phyloP scores from a whole-genome alignment of 192 early-diverging fungal species.

The Gaertneriomyces semiglobifer region DNA sequence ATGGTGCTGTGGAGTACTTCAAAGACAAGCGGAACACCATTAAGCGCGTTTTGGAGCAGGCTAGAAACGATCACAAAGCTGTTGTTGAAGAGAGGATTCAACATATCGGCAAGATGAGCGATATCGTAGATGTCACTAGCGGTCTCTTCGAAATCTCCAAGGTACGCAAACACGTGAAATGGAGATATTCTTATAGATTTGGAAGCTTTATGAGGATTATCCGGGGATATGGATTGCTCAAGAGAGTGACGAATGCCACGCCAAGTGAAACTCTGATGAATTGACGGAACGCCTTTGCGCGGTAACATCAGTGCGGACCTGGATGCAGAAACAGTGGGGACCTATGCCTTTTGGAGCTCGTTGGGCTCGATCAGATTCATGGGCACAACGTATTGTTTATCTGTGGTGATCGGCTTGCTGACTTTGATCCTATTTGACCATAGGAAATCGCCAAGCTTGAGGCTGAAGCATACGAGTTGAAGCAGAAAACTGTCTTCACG shows the following conservation, averaged over 20 bases:
- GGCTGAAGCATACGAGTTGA: conserved; percentile 89
- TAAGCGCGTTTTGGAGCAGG: conserved; percentile 73
- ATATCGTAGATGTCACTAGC: conserved; percentile 92
- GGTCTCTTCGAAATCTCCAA: conserved; percentile 90
- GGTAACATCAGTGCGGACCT: too few species aligned
- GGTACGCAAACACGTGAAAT: conserved; percentile 32
- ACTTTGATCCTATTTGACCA: neutral
- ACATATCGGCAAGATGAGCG: conserved; percentile 86
- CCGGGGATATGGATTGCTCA: neutral
- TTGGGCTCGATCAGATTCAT: too few species aligned
- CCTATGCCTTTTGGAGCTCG: too few species aligned
- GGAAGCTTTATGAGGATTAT: too few species aligned
- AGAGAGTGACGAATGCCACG: neutral
- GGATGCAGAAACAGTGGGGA: too few species aligned
- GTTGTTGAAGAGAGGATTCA: conserved; percentile 87
- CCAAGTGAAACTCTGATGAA: too few species aligned
- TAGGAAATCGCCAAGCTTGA: conserved; percentile 89
- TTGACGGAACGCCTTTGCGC: too few species aligned
- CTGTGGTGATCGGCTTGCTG: too few species aligned
- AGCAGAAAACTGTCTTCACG: conserved; percentile 82
- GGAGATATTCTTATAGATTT: too few species aligned
- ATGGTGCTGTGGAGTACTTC: conserved; percentile 77
- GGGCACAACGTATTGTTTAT: too few species aligned
- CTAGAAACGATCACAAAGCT: conserved; percentile 86
- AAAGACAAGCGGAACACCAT: conserved; percentile 67